Base-by-base conservation (phyloP, 2,329 filamentous ascomycete genomes). In the Byssochlamys sp. region DNA sequence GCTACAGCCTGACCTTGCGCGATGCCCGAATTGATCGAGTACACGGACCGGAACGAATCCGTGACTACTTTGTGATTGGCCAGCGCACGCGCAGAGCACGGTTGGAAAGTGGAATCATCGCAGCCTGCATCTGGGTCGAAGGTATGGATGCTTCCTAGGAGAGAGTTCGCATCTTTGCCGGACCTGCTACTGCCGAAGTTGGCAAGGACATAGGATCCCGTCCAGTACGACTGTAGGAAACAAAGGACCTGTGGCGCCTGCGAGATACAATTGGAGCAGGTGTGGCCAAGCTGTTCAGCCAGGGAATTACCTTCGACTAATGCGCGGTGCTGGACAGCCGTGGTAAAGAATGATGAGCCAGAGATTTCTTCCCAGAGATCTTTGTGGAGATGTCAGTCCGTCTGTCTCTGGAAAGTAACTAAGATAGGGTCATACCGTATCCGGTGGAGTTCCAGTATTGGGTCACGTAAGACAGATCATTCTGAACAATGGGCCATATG, bases 291-390 rank as follows among this genome's bases (percentile, higher is more conserved):
- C 27, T 78, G 74, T 9, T 75, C 72, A 4, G 89, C 89, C 7
- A 92, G 77, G 4, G 80, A 77, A 56, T 76, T 81, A 3, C 90
- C 90, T 73, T 74, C 65, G 3, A 78, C 71, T 62, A 80, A 67
- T 66, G 84, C 80, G 64, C 88, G 83, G 67, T 91, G 84, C 59
- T 88, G 84, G 35, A 81, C 80, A 4, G 83, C 81, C 27, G 85
- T 76, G 1, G 89, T 91, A 74, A 91, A 94, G 77, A 91, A 92
- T 1, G 88, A 90, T 33, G 82, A 85, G 53, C 88, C 87, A 27
- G 78, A 76, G 24, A 91, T 82, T 72, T 92, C 89, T 70, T 92
- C 89, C 89, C 89, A 92, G 9, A 92, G 78, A 69, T 92, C 68
- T 67, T 28, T 25, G 49, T 5, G 14, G 7, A 14, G 19, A 10